phyloP scores from a whole-genome alignment of 2,329 filamentous ascomycete genomes.

The Massarina eburnea region DNA sequence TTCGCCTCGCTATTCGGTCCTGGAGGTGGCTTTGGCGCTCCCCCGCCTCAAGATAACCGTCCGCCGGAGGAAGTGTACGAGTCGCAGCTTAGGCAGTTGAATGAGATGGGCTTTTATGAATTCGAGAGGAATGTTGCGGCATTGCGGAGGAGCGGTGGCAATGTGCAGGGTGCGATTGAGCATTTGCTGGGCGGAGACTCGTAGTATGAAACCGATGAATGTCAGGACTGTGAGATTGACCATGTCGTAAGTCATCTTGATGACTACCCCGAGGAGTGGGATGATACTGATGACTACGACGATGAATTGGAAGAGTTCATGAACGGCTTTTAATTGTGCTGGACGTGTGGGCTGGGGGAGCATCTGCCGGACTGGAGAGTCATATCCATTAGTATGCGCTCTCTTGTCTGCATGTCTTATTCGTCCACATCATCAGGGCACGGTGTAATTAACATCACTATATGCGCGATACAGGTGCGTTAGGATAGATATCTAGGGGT shows the following conservation, averaged over 20 bases:
- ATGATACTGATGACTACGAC: background rate
- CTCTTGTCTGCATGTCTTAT: too few species aligned
- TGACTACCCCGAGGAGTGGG: background rate
- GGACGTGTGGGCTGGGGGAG: too few species aligned
- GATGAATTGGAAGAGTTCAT: background rate
- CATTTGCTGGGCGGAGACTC: conserved; percentile 55
- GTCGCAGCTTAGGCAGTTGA: conserved; percentile 85
- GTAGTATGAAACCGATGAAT: conserved; percentile 5
- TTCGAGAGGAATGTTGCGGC: conserved; percentile 93
- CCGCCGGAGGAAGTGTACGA: conserved; percentile 94
- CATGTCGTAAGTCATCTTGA: background rate
- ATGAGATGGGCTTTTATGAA: conserved; percentile 98
- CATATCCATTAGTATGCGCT: too few species aligned
- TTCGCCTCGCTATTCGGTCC: conserved; percentile 47
- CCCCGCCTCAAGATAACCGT: conserved; percentile 71
- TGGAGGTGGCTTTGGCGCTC: conserved; percentile 38
- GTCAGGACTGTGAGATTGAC: background rate
- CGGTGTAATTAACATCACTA: too few species aligned
- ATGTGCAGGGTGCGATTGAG: conserved; percentile 88
- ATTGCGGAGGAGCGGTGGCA: conserved; percentile 83
- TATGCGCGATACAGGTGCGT: too few species aligned
- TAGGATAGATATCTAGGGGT: too few species aligned
- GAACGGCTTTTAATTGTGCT: too few species aligned
- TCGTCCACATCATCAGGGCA: too few species aligned
- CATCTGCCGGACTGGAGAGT: too few species aligned